Conservation (phyloP, 805 yeast genomes). For the Saccharomyces eubayanus region DNA sequence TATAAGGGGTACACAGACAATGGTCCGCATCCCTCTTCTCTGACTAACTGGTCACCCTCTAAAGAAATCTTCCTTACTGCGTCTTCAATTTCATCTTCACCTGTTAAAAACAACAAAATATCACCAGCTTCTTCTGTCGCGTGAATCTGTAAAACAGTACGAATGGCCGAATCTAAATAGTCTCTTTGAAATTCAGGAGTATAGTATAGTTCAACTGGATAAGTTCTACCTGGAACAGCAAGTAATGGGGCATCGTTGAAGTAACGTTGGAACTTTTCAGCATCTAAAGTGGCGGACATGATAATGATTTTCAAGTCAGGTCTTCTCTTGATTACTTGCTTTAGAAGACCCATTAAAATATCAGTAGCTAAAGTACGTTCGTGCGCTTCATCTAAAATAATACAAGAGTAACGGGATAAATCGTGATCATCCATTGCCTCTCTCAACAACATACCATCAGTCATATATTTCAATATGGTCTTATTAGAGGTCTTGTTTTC, state of each 20-base stretch:
- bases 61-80: constrained; percentile 82
- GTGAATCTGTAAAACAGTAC: constrained; percentile 93
- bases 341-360: constrained; percentile 88
- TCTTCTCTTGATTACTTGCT: constrained; percentile 70
- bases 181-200: constrained; percentile 96
- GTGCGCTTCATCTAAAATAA: constrained; percentile 94
- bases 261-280: constrained; percentile 86
- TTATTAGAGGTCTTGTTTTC: constrained; percentile 77
- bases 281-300: constrained; percentile 97
- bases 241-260: constrained; percentile 87
- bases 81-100: constrained; percentile 97
- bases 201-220: constrained; percentile 92
- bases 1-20: constrained; percentile 83
- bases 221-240: constrained; percentile 97
- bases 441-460: constrained; percentile 95
- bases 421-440: constrained; percentile 97
- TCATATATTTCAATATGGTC: constrained; percentile 89
- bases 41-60: constrained; percentile 79
- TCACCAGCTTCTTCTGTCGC: constrained; percentile 95
- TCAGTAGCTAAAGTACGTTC: constrained; percentile 96
- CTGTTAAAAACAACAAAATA: constrained; percentile 76
- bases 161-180: constrained; percentile 86
- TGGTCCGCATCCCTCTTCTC: constrained; percentile 90
- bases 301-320: constrained; percentile 84
- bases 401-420: constrained; percentile 72